Evolutionary conservation across 257 asterid genomes (phyloP), one percentile per base, ranked within the genome.

Genomic region (Haberlea rhodopensis): DNA sequence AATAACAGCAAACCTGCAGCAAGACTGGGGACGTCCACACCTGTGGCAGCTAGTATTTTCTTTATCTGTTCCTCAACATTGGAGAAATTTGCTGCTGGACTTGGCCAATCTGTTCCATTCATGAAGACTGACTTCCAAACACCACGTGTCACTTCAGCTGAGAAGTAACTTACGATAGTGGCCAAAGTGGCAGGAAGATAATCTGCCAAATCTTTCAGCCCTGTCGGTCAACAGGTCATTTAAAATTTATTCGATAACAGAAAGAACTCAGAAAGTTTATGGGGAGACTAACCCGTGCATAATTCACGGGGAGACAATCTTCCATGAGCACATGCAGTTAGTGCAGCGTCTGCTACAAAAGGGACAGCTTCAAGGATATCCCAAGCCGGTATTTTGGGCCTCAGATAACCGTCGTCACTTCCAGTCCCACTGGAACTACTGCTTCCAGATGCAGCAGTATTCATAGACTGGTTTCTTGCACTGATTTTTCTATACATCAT

Each of bases 101-200:
- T 92, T 3, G 99, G 99, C 99, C 99, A 92, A 78, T 92, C 99
- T 1, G 97, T 87, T 62, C 99, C 99, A 61, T 92, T 92, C 99
- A 92, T 92, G 66, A 77, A 82, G 76, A 85, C 97, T 10, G 95
- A 84, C 73, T 92, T 87, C 99, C 99, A 92, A 27, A 92, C 86
- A 55, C 97, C 99, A 64, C 99, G 99, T 51, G 96, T 92, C 56
- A 92, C 97, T 83, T 92, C 97, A 68, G 99, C 99, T 9, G 99
- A 92, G 80, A 92, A 84, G 78, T 89, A 92, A 71, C 99, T 92
- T 32, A 87, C 97, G 19, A 92, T 92, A 67, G 96, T 85, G 64
- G 95, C 97, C 80, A 92, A 79, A 18, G 99, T 89, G 57, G 99
- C 99, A 20, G 99, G 99, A 74, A 92, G 97, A 73, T 79, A 85